phyloP scores from a whole-genome alignment of 169 alveolate genomes.

The Plasmodium vivax region DNA sequence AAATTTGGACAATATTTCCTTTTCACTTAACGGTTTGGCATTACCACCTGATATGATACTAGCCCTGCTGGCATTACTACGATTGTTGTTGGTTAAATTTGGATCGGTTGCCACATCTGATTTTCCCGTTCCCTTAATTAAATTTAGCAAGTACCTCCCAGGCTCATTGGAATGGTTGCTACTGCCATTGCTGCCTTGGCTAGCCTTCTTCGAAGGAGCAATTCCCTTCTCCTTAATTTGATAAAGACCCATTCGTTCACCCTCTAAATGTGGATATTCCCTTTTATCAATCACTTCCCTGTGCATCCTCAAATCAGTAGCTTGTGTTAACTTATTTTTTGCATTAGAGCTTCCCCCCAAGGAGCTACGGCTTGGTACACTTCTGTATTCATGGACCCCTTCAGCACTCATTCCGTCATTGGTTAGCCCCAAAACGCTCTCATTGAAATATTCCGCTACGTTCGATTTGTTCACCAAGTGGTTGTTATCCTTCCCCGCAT shows the following conservation, averaged over 20 bases:
- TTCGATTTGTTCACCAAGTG: neutral
- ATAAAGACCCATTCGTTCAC: neutral
- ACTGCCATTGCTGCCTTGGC: neutral
- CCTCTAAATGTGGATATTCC: neutral
- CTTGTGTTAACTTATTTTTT: neutral
- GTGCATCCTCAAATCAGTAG: neutral
- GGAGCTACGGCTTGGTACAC: neutral
- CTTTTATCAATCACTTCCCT: neutral
- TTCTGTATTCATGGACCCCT: neutral
- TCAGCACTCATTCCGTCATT: neutral
- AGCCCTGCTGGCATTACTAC: neutral
- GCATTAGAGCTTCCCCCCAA: neutral
- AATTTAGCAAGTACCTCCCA: slow-evolving; percentile 18
- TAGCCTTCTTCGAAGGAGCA: neutral
- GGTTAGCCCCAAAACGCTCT: neutral
- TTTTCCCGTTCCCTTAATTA: slow-evolving; percentile 33
- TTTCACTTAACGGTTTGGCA: slow-evolving; percentile 23
- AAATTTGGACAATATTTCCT: slow-evolving; percentile 27
- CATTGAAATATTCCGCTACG: neutral
- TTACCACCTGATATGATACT: neutral
- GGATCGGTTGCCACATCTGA: neutral
- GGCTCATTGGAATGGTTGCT: neutral
- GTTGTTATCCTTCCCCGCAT: neutral
- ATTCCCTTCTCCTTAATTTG: neutral
- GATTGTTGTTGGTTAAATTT: neutral